These are phyloP conservation scores for Fusarium penzigii DNA, from an alignment of 2,329 filamentous ascomycete genomes.

Conservation along the genomic window DNA sequence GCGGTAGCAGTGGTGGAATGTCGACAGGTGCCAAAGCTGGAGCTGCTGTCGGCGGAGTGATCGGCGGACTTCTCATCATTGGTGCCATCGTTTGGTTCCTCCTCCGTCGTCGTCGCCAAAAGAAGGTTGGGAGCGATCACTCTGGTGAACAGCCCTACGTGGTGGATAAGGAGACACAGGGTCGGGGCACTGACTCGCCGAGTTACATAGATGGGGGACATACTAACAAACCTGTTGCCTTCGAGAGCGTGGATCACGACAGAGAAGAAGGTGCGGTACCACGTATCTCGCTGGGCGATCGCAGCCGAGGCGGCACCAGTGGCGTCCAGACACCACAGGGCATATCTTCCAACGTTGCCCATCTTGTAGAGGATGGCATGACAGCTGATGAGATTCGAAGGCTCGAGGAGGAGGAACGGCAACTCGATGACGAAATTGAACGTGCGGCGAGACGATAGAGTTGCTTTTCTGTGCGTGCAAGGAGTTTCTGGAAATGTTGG, in stretches of 20 bases:
- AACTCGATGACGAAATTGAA: conserved; percentile 58
- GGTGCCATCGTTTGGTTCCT: conserved; percentile 45
- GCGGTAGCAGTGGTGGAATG: conserved; percentile 31
- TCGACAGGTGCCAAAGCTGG: conserved; percentile 47
- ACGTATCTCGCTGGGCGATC: conserved; percentile 21
- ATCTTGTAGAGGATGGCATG: conserved; percentile 63
- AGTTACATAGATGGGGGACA: conserved; percentile 44
- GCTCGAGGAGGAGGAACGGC: conserved; percentile 59
- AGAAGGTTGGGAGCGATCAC: conserved; percentile 22
- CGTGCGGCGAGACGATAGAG: conserved; percentile 37
- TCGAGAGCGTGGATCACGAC: conserved; percentile 17
- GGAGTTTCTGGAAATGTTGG: conserved; percentile 6
- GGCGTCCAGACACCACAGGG: conserved; percentile 31
- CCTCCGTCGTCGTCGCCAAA: conserved; percentile 41
- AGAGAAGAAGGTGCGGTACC: conserved; percentile 4
- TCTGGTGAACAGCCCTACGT: conserved; percentile 40
- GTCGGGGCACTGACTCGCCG: conserved; percentile 39
- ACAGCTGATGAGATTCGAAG: conserved; percentile 56
- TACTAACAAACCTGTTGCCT: conserved; percentile 30
- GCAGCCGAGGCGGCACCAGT: conserved; percentile 13
- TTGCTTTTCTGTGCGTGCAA: conserved; percentile 7
- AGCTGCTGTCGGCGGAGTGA: conserved; percentile 45
- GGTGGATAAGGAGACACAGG: conserved; percentile 47
- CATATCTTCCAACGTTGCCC: conserved; percentile 44
- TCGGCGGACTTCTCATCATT: conserved; percentile 42